A percentile compares a stretch with the other conserved stretches of the same genome.
Conservation (phyloP, 371 early-diverging fungal genomes). For the Mortierella sp. region DNA sequence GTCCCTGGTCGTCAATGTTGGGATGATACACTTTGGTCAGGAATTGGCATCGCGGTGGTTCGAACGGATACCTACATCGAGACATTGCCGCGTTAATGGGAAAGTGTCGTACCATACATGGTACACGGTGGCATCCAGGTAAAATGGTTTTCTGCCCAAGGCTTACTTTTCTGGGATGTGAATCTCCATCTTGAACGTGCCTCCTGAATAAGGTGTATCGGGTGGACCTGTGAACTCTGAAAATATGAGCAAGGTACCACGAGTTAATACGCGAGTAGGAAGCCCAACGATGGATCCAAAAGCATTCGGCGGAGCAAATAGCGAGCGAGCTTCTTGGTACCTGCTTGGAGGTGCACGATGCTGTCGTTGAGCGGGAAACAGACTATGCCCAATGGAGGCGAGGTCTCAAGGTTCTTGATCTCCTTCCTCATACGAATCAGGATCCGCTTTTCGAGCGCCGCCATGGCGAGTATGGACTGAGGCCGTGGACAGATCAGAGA, state of each 20-base stretch:
- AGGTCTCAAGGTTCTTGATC: slow-evolving; percentile 29
- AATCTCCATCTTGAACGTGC: slow-evolving; percentile 44
- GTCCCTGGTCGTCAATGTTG: slow-evolving; percentile 52
- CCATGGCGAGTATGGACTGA: slow-evolving; percentile 10
- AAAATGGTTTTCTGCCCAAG: background rate
- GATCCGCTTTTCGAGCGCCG: slow-evolving; percentile 25
- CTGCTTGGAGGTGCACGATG: slow-evolving; percentile 44
- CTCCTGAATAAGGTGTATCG: slow-evolving; percentile 40
- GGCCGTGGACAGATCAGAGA: too few species aligned
- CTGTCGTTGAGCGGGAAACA: slow-evolving; percentile 48
- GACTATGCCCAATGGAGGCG: slow-evolving; percentile 29
- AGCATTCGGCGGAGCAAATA: background rate
- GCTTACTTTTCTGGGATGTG: slow-evolving; percentile 42
- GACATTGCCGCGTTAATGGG: too few species aligned
- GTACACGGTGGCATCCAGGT: too few species aligned
- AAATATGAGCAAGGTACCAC: background rate
- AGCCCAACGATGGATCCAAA: background rate
- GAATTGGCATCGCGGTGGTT: slow-evolving; percentile 49
- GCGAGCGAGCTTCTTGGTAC: slow-evolving; percentile 3
- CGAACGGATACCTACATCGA: slow-evolving; percentile 45
- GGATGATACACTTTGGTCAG: slow-evolving; percentile 46
- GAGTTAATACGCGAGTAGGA: background rate
- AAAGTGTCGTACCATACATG: too few species aligned
- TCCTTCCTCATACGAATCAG: slow-evolving; percentile 37
- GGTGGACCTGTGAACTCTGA: slow-evolving; percentile 40